Evolutionary conservation across 495 filamentous ascomycete species (phyloP), one percentile per base, ranked within the genome.

Genomic region (Amphirosellinia nigrospora): DNA sequence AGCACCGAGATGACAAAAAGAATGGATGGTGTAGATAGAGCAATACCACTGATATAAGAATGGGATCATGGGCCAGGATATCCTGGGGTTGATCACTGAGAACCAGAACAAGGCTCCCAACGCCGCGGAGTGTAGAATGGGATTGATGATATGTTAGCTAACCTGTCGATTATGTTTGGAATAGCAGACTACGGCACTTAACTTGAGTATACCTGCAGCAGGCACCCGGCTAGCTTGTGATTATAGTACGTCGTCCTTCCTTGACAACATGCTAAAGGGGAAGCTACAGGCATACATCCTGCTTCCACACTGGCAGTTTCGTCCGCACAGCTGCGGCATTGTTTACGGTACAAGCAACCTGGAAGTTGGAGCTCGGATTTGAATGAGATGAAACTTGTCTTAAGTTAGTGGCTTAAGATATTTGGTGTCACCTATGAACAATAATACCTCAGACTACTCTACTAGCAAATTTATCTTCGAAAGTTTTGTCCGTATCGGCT

Each of bases 351-450:
- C 15, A 19, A 52, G 48, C 15, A 59, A 38, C 28, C 9, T 45
- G 48, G n/a, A 32, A 19, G n/a, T 38, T 39, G 16, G 21, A 39
- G n/a, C 11, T 16, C 5, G 2, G n/a, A 61, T 30, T 4, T 34
- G n/a, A 43, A 68, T 36, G 50, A 68, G 66, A 15, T 58, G 55
- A 19, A 56, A 68, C 43, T 60, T 19, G 63, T 55, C 36, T 58
- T 55, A 32, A 32, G 30, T 50, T 38, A 13, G 30, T 41, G 45
- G 64, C 21, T 67, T 0, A 15, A 64, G 50, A 36, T 69, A 62
- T 69, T 26, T 60, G 26, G 55, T 60, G 34, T 39, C 30, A 56
- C 48, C 23, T 66, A 55, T 21, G 46, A 34, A 50, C 9, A 52
- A 16, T 2, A 19, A 39, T 61, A 61, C 10, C 46, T 53, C 28